Evolutionary conservation across 108 stramenopile genomes (phyloP).

Genomic region (Conticribra weissflogii): DNA sequence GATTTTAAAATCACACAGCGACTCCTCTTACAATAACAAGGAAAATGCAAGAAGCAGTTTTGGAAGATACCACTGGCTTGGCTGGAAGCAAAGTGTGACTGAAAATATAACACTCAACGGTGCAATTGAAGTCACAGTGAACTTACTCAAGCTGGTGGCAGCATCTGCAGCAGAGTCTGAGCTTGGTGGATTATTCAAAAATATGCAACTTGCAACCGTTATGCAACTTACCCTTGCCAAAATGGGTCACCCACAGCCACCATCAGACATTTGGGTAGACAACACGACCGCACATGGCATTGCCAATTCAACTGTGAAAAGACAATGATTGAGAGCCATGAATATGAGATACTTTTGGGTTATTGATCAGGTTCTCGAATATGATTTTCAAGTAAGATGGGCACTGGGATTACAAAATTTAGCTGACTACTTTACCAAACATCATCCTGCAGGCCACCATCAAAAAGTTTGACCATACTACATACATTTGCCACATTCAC

Average conservation of each 20-base stretch:
- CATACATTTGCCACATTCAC: no score
- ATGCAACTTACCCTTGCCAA: not conserved
- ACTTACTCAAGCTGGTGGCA: not conserved
- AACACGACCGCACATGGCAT: not conserved
- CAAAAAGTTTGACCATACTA: no score
- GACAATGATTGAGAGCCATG: not conserved
- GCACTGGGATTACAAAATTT: not conserved
- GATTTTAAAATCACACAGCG: not conserved
- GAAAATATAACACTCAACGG: slow-evolving; percentile 1
- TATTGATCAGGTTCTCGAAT: not conserved
- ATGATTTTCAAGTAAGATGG: not conserved
- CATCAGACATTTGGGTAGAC: not conserved
- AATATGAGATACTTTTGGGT: no score
- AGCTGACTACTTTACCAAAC: no score
- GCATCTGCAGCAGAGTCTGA: not conserved
- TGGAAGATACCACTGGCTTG: no score
- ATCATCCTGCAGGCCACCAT: no score
- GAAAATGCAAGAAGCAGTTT: not conserved
- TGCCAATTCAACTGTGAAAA: not conserved
- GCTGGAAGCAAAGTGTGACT: not conserved
- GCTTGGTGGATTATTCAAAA: not conserved
- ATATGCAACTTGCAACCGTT: not conserved
- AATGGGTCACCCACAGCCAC: not conserved
- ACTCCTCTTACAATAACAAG: not conserved
- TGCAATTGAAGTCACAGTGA: not conserved